These are phyloP conservation scores for Elsinoe arachidis DNA, from an alignment of 2,329 filamentous ascomycete species.

Conservation along the genomic window DNA sequence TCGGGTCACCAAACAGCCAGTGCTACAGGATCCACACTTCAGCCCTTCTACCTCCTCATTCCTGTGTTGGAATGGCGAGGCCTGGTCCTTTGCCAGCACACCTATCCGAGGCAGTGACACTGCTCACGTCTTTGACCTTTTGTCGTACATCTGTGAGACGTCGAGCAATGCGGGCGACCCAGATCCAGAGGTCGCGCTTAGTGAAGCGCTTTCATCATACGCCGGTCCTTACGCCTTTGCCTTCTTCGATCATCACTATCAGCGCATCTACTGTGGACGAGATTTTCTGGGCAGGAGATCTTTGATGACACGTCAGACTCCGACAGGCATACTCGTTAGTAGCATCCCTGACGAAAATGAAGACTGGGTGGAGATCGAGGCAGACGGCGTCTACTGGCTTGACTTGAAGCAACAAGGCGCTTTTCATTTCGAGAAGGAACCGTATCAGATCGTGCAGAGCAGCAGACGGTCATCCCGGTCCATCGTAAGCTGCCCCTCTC, in stretches of 20 bases:
- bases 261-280: slow-evolving; percentile 68
- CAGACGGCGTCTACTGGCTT: slow-evolving; percentile 69
- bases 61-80: slow-evolving; percentile 96
- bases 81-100: slow-evolving; percentile 62
- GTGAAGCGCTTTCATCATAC: slow-evolving; percentile 16
- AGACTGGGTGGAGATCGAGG: slow-evolving; percentile 71
- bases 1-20: slow-evolving; percentile 62
- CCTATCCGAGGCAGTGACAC: slow-evolving; percentile 70
- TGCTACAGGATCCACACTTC: slow-evolving; percentile 44
- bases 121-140: slow-evolving; percentile 53
- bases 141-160: slow-evolving; percentile 32
- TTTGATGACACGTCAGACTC: slow-evolving; percentile 50
- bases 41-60: slow-evolving; percentile 42
- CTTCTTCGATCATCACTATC: slow-evolving; percentile 59
- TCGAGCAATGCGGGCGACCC: background rate
- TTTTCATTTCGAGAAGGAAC: background rate
- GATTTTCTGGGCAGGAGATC: slow-evolving; percentile 85
- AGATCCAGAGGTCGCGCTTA: background rate
- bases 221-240: slow-evolving; percentile 81
- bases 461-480: background rate
- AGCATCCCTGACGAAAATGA: slow-evolving; percentile 56
- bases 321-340: slow-evolving; percentile 52
- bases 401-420: slow-evolving; percentile 36
- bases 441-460: background rate
- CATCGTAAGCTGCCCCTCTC: background rate